A percentile compares a stretch with the other conserved stretches of the same genome.
phyloP scores from a whole-genome alignment of 2,329 filamentous ascomycete genomes.

The Dactylellina sp. region DNA sequence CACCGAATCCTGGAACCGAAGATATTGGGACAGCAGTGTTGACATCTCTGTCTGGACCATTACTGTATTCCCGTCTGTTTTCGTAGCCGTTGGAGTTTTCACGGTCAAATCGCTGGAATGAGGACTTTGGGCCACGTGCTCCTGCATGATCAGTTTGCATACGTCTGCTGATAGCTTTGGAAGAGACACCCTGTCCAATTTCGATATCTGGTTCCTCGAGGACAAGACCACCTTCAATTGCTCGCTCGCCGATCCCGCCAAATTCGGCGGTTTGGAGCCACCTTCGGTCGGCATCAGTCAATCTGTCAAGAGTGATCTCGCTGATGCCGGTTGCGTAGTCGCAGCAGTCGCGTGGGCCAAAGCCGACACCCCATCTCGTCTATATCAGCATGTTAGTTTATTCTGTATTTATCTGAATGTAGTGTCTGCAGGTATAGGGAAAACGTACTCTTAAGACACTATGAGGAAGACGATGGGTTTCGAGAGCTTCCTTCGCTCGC shows the following conservation, averaged over 20 bases:
- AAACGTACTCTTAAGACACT: conserved; percentile 77
- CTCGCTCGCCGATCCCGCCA: conserved; percentile 86
- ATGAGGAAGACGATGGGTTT: conserved; percentile 78
- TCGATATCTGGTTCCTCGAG: conserved; percentile 99
- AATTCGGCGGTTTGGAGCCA: conserved; percentile 96
- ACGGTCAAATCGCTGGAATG: conserved; percentile 49
- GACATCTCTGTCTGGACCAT: conserved; percentile 47
- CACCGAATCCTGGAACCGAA: conserved; percentile 44
- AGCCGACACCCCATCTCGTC: conserved; percentile 98
- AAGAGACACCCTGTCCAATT: conserved; percentile 95
- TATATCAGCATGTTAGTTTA: conserved; percentile 63
- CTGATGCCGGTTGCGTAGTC: conserved; percentile 94
- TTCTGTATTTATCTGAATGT: neutral
- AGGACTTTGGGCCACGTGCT: conserved; percentile 73
- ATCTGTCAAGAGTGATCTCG: conserved; percentile 87
- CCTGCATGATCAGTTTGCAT: conserved; percentile 75
- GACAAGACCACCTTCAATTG: conserved; percentile 83
- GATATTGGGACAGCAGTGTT: conserved; percentile 32
- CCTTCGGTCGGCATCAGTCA: conserved; percentile 96
- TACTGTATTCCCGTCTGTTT: conserved; percentile 38
- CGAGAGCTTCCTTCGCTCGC: conserved; percentile 86
- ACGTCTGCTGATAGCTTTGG: conserved; percentile 75
- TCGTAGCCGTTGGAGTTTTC: conserved; percentile 49
- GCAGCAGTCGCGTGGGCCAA: conserved; percentile 95
- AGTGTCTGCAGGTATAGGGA: neutral